Base-by-base conservation (phyloP, 768 basidiomycete species). In the Termitomyces heimii region DNA sequence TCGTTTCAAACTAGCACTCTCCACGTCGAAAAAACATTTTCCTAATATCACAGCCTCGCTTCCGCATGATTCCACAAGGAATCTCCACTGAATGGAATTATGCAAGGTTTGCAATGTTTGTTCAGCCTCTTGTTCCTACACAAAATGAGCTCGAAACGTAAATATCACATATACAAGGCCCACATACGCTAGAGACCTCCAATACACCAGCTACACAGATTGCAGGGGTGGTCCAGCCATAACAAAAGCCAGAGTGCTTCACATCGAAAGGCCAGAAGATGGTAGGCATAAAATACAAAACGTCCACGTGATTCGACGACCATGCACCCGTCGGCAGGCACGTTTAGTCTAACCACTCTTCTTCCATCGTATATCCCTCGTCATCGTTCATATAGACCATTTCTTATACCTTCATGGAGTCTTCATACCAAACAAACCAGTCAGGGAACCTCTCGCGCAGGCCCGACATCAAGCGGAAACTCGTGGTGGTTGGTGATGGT, bases 401-500 rank as follows among this genome's bases (percentile, higher is more conserved):
- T 20, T 32, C 42, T 26, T 45, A 56, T 54, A 63, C 58, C 18
- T n/a, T n/a, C 49, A 72, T 71, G 70, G 68, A 69, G 50, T 57
- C 56, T 32, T 68, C 70, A 40, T 63, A 65, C 45, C 65, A 63
- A 59, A 39, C 65, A 31, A 65, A 56, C 42, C 65, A 66, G 54
- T 60, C 69, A 6, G 66, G 73, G 24, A 59, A 64, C 39, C 60
- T 68, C 56, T 62, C 69, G 61, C 77, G 83, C 60, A 74, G 86
- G 67, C 92, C 92, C 56, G 92, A 93, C 67, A 66, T 88, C 59
- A 94, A 94, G 77, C 83, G 84, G 66, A 94, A 94, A 70, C 81
- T 94, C 42, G 92, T 94, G 52, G 92, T 94, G 45, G 90, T 92
- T 35, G 90, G 89, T 59, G 92, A 93, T 70, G 91, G 91, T 87